Evolutionary conservation across 331 rosid species (phyloP).

Genomic region (Cydonia oblonga): DNA sequence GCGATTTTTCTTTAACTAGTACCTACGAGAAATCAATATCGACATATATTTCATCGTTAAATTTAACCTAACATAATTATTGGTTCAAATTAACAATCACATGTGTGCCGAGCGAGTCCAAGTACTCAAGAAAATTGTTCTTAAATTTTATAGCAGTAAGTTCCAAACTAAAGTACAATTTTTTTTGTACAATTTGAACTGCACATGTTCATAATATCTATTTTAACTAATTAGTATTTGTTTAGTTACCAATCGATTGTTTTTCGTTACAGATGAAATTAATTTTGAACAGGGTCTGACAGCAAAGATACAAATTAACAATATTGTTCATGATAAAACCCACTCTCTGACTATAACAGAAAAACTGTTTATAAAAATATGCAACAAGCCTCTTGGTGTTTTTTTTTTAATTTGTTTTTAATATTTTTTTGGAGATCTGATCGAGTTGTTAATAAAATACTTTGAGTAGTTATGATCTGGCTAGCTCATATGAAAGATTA

Average conservation of each 20-base stretch:
- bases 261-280: background rate
- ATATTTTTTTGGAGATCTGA: background rate
- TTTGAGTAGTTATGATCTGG: background rate
- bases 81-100: background rate
- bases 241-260: background rate
- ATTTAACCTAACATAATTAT: background rate
- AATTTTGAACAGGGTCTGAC: background rate
- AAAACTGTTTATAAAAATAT: background rate
- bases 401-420: background rate
- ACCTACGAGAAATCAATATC: background rate
- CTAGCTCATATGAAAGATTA: background rate
- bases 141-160: background rate
- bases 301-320: background rate
- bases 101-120: background rate
- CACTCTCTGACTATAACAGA: background rate
- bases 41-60: background rate
- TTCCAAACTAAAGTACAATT: background rate
- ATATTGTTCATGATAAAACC: background rate
- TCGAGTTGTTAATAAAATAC: background rate
- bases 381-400: too few species aligned
- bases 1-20: background rate
- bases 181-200: background rate
- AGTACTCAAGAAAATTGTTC: background rate
- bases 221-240: background rate
- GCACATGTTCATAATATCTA: background rate